These are phyloP conservation scores for Ophiostoma ulmi DNA, from an alignment of 2,329 filamentous ascomycete genomes.

Conservation along the genomic window DNA sequence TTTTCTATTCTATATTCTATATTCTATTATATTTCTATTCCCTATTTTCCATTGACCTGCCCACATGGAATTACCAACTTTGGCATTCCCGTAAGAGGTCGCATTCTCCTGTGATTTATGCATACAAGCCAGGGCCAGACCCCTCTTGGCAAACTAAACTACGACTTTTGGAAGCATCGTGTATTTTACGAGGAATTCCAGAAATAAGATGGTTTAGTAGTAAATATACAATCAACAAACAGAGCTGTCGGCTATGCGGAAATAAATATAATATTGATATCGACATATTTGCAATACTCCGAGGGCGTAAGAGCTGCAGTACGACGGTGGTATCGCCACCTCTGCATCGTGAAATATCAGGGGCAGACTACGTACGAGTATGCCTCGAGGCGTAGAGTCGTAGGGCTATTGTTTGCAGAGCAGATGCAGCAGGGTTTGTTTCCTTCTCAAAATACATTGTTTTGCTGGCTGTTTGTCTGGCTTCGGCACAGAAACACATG, in stretches of 20 bases:
- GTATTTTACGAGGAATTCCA: neutral
- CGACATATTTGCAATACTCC: neutral
- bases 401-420: no score
- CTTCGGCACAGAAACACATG: neutral
- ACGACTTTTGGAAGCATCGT: slow-evolving; percentile 1
- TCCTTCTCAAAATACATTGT: neutral
- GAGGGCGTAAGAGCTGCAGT: neutral
- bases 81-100: neutral
- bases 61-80: neutral
- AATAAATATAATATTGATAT: neutral
- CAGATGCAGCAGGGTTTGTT: no score
- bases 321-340: neutral
- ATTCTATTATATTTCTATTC: neutral
- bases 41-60: neutral
- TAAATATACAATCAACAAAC: neutral
- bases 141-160: slow-evolving; percentile 7
- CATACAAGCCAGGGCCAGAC: neutral
- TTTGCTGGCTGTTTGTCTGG: no score
- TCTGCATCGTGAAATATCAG: slow-evolving; percentile 7
- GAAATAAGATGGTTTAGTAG: neutral
- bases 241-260: neutral
- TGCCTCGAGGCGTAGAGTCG: no score
- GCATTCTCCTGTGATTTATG: slow-evolving; percentile 3
- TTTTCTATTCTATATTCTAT: neutral
- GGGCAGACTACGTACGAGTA: neutral